Evolutionary conservation across 108 stramenopile species (phyloP).

Genomic region (Parietichytrium sp.): DNA sequence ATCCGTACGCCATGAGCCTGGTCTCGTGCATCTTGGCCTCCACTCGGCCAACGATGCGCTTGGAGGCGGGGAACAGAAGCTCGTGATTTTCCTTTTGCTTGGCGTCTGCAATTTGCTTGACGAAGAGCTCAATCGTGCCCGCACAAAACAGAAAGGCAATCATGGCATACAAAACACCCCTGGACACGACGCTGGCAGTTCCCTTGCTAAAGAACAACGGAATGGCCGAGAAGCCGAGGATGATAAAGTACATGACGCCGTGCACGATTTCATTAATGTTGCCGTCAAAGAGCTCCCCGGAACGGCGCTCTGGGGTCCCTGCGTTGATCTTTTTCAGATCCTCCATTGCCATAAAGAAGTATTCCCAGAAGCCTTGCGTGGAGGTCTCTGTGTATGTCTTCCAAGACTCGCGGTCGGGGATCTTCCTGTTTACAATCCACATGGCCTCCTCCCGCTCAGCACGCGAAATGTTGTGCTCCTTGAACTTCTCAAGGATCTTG

Average conservation of each 20-base stretch:
- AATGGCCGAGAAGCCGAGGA: slow-evolving; percentile 26
- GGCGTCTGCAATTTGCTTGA: background rate
- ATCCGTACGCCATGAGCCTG: slow-evolving; percentile 9
- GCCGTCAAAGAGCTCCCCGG: slow-evolving; percentile 5
- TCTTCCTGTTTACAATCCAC: slow-evolving; percentile 25
- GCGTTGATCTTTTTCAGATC: background rate
- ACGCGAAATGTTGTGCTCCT: background rate
- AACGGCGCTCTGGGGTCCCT: background rate
- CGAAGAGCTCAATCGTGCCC: slow-evolving; percentile 26
- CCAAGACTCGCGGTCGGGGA: slow-evolving; percentile 4
- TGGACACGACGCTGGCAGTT: slow-evolving; percentile 21
- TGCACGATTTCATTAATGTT: slow-evolving; percentile 14
- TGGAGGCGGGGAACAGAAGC: slow-evolving; percentile 17
- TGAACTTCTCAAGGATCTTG: background rate
- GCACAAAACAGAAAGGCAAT: slow-evolving; percentile 25
- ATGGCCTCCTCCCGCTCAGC: slow-evolving; percentile 4
- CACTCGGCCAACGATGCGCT: slow-evolving; percentile 9
- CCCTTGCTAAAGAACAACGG: slow-evolving; percentile 15
- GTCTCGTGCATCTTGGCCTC: slow-evolving; percentile 14
- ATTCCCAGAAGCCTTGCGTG: slow-evolving; percentile 30
- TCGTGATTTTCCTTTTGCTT: slow-evolving; percentile 32
- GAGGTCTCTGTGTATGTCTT: background rate
- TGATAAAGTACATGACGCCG: slow-evolving; percentile 36
- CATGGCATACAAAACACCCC: slow-evolving; percentile 32
- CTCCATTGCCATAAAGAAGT: slow-evolving; percentile 17